Base-by-base conservation (phyloP, 2,329 filamentous ascomycete genomes). In the Thelonectria rubi region DNA sequence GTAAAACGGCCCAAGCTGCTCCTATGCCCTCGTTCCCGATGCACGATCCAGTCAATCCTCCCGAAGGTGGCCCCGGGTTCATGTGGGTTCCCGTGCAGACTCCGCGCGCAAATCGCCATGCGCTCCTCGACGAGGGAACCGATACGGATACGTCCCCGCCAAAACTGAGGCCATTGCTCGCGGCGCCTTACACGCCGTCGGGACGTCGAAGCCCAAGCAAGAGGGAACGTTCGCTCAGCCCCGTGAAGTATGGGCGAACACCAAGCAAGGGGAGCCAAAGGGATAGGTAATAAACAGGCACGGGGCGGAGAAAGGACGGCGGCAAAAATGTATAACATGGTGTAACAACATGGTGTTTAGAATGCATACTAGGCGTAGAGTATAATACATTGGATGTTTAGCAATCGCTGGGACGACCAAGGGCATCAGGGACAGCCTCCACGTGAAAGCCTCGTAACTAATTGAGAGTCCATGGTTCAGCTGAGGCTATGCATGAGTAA, bases 111-210 rank as follows among this genome's bases (percentile, higher is more conserved):
- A 78, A 79, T 55, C 77, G 82, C 20, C 78, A 81, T 48, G 74
- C 75, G n/a, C 72, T 79, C 49, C 60, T 79, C 10, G 78, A 80
- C 51, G 82, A 84, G 9, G 80, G 74, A 1, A 82, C 80, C 0
- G 84, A 86, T 42, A 85, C 82, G 3, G 85, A 87, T 56, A 80
- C 66, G 24, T 83, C 83, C 8, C 82, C 83, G 0, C 77, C 77
- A 5, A 76, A 75, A 39, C 73, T 78, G 55, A 80, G 76, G 59
- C 66, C 76, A 1, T 71, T 85, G 17, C 76, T 81, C 55, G 72
- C 77, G n/a, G 75, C 80, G 3, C 78, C 79, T 5, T 78, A 77
- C 60, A 83, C 81, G 2, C 83, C 84, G 4, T 80, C 79, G 8
- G 70, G 74, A 8, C 77, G 81, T 54, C 77, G 80, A 53, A 84